Conservation (phyloP, 1,284 basidiomycete genomes). For the Veloboletus limbatus region DNA sequence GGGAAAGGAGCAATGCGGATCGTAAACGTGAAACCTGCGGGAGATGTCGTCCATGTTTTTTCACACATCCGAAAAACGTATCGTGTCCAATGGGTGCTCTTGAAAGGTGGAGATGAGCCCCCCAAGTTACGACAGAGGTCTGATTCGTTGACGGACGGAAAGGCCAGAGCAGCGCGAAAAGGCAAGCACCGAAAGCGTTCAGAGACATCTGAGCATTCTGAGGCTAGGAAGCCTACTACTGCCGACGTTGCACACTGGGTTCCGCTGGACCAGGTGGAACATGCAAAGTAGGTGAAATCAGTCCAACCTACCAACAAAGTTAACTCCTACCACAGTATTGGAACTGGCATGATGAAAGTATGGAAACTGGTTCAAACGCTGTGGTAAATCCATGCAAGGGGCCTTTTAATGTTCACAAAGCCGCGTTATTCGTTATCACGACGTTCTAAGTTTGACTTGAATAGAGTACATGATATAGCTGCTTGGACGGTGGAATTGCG, state of each 20-base stretch:
- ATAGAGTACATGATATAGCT: no score
- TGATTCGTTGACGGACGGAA: slow-evolving; percentile 1
- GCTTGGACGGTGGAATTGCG: no score
- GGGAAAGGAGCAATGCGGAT: slow-evolving; percentile 35
- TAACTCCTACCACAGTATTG: slow-evolving; percentile 41
- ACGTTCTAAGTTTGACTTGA: no score
- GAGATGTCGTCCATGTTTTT: slow-evolving; percentile 81
- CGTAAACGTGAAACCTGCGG: slow-evolving; percentile 47
- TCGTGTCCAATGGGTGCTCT: slow-evolving; percentile 68
- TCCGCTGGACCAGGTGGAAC: slow-evolving; percentile 48
- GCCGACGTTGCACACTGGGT: slow-evolving; percentile 46
- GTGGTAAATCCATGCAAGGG: slow-evolving; percentile 17
- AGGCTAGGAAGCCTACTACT: slow-evolving; percentile 11
- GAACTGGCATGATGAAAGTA: slow-evolving; percentile 60
- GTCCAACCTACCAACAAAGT: not conserved
- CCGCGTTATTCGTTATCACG: not conserved
- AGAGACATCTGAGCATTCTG: slow-evolving; percentile 6
- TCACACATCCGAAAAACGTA: slow-evolving; percentile 92
- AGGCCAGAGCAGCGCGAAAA: slow-evolving; percentile 5
- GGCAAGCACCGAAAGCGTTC: slow-evolving; percentile 15
- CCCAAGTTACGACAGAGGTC: slow-evolving; percentile 31
- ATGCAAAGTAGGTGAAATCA: slow-evolving; percentile 56
- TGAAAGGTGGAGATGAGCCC: slow-evolving; percentile 50
- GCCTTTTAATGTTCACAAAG: not conserved
- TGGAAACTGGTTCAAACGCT: slow-evolving; percentile 44